Evolutionary conservation across 2,329 filamentous ascomycete species (phyloP).

Genomic region (Aspergillus latus): DNA sequence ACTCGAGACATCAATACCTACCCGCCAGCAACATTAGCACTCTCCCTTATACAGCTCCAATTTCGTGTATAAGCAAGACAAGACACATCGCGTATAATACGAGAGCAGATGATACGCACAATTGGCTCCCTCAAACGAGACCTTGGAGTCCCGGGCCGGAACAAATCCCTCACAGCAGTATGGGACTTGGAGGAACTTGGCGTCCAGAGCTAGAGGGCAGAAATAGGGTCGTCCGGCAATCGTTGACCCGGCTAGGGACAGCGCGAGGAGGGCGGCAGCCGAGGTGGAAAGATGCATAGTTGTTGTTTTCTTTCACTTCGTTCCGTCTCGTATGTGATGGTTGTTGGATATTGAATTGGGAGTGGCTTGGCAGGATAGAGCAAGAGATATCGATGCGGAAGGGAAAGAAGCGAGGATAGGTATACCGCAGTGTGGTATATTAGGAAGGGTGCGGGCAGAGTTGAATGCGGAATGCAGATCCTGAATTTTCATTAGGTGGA

Average conservation of each 20-base stretch:
- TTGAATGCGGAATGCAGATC: neutral
- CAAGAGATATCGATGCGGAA: too few species aligned
- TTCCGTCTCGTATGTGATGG: neutral
- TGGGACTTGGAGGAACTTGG: slow-evolving; percentile 29
- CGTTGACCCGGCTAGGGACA: slow-evolving; percentile 18
- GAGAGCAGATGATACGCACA: slow-evolving; percentile 21
- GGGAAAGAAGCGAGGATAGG: too few species aligned
- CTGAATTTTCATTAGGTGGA: neutral
- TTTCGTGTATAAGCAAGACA: neutral
- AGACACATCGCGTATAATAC: neutral
- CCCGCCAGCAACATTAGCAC: slow-evolving; percentile 12
- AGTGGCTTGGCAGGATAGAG: too few species aligned
- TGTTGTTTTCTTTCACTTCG: neutral
- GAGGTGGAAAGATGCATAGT: slow-evolving; percentile 14
- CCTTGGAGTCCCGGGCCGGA: slow-evolving; percentile 20
- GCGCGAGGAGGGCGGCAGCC: slow-evolving; percentile 20
- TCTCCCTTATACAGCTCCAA: too few species aligned
- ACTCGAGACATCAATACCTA: slow-evolving; percentile 18
- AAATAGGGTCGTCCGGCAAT: slow-evolving; percentile 16
- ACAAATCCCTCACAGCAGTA: slow-evolving; percentile 32
- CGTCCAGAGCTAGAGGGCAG: slow-evolving; percentile 29
- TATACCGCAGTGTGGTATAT: too few species aligned
- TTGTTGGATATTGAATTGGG: neutral
- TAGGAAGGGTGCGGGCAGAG: too few species aligned
- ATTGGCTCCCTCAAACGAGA: slow-evolving; percentile 24